These are phyloP conservation scores for Reticulascus tulasneorum DNA, from an alignment of 2,329 filamentous ascomycete genomes.

Conservation along the genomic window DNA sequence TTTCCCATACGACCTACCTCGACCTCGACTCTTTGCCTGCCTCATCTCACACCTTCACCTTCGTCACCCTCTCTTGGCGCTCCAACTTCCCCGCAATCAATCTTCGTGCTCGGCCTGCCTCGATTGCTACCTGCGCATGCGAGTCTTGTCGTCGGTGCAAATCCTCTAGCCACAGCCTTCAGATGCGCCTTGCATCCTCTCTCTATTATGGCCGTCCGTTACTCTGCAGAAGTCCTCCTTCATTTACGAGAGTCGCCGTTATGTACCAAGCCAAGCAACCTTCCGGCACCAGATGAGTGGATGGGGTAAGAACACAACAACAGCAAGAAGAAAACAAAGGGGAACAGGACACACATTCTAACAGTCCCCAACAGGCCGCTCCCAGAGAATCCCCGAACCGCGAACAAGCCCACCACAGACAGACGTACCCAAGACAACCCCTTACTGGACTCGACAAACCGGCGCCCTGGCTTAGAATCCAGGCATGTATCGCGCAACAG, in stretches of 20 bases:
- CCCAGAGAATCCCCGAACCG: slow-evolving; percentile 41
- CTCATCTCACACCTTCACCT: no score
- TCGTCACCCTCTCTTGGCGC: no score
- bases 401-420: slow-evolving; percentile 39
- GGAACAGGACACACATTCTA: slow-evolving; percentile 8
- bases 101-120: no score
- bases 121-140: no score
- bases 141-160: no score
- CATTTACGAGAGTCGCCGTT: slow-evolving; percentile 76
- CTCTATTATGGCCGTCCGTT: slow-evolving; percentile 55
- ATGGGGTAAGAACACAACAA: slow-evolving; percentile 67
- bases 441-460: slow-evolving; percentile 45
- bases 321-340: no score
- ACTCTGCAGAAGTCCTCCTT: slow-evolving; percentile 72
- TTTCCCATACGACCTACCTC: no score
- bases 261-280: slow-evolving; percentile 71
- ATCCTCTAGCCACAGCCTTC: slow-evolving; percentile 1
- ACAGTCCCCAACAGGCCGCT: slow-evolving; percentile 31
- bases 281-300: slow-evolving; percentile 89
- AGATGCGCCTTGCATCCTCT: slow-evolving; percentile 34
- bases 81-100: no score
- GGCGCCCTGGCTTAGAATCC: slow-evolving; percentile 48
- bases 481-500: slow-evolving; percentile 53
- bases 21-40: no score
- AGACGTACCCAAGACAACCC: slow-evolving; percentile 41